phyloP scores from a whole-genome alignment of 2,329 filamentous ascomycete genomes.

The Trichophyton mentagrophytes region DNA sequence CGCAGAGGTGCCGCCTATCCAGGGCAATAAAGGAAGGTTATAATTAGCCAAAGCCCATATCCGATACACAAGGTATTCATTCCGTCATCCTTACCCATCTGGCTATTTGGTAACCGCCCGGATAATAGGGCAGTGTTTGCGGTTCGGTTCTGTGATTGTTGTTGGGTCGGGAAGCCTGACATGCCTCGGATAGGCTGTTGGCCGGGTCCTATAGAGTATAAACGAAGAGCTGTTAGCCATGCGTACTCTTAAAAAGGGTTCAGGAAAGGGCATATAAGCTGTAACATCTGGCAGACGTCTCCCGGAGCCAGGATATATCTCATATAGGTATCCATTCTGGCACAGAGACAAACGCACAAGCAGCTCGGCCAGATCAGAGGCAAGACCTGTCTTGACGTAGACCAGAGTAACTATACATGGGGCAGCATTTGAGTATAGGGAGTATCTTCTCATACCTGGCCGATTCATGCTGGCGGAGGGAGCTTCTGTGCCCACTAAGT shows the following conservation, averaged over 20 bases:
- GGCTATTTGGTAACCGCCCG: slow-evolving; percentile 41
- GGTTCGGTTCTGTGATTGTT: slow-evolving; percentile 31
- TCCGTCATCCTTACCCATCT: slow-evolving; percentile 34
- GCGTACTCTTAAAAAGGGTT: neutral
- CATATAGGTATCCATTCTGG: neutral
- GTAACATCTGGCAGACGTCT: neutral
- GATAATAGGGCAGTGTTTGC: slow-evolving; percentile 37
- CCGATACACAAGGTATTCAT: neutral
- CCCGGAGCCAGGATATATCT: neutral
- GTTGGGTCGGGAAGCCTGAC: slow-evolving; percentile 42
- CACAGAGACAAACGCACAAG: neutral
- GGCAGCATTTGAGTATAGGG: neutral
- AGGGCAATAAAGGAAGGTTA: neutral
- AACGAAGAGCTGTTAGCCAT: neutral
- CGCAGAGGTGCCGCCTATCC: slow-evolving; percentile 37
- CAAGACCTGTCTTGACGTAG: neutral
- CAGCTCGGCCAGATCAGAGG: neutral
- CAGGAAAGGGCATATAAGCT: neutral
- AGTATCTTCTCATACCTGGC: slow-evolving; percentile 34
- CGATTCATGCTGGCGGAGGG: slow-evolving; percentile 32
- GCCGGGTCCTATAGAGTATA: slow-evolving; percentile 30
- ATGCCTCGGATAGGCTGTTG: slow-evolving; percentile 42
- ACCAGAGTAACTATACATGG: neutral
- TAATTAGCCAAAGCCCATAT: slow-evolving; percentile 5
- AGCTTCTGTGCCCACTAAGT: neutral